phyloP scores from a whole-genome alignment of 140 eudicot species.

The Senecio squalidus region DNA sequence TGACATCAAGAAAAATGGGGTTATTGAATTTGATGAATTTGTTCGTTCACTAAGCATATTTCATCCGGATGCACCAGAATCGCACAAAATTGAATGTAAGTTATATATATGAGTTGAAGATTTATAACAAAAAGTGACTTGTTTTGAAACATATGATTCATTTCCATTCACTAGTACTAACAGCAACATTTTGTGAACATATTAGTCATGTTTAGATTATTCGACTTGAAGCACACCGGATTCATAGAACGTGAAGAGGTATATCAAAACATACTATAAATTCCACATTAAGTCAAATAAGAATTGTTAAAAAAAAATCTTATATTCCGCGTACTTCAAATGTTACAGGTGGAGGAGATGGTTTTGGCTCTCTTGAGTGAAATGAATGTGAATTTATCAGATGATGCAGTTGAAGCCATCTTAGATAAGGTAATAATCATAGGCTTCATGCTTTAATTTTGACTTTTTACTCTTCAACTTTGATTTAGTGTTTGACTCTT shows the following conservation, averaged over 20 bases:
- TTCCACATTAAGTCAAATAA: slow-evolving; percentile 6
- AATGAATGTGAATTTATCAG: slow-evolving; percentile 45
- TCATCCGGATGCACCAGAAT: slow-evolving; percentile 69
- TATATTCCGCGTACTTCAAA: neutral
- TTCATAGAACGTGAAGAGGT: slow-evolving; percentile 84
- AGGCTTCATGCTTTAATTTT: slow-evolving; percentile 5
- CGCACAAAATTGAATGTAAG: slow-evolving; percentile 73
- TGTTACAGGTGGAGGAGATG: slow-evolving; percentile 63
- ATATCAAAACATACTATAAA: slow-evolving; percentile 3
- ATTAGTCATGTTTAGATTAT: slow-evolving; percentile 68
- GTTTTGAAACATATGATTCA: too few species aligned
- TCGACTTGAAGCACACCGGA: slow-evolving; percentile 64
- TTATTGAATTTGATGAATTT: slow-evolving; percentile 85
- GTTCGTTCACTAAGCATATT: slow-evolving; percentile 75
- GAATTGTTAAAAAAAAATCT: slow-evolving; percentile 13
- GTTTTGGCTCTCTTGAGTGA: slow-evolving; percentile 60
- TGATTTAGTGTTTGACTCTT: neutral
- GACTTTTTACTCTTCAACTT: neutral
- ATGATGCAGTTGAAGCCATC: slow-evolving; percentile 58
- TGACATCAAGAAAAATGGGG: slow-evolving; percentile 79
- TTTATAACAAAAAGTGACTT: neutral
- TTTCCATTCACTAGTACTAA: too few species aligned
- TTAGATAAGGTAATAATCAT: slow-evolving; percentile 53
- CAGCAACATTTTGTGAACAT: neutral
- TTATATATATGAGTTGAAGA: neutral